A percentile compares a stretch with the other conserved stretches of the same genome.
Conservation (phyloP, 2,329 filamentous ascomycete species). For the Botrytis cinerea region DNA sequence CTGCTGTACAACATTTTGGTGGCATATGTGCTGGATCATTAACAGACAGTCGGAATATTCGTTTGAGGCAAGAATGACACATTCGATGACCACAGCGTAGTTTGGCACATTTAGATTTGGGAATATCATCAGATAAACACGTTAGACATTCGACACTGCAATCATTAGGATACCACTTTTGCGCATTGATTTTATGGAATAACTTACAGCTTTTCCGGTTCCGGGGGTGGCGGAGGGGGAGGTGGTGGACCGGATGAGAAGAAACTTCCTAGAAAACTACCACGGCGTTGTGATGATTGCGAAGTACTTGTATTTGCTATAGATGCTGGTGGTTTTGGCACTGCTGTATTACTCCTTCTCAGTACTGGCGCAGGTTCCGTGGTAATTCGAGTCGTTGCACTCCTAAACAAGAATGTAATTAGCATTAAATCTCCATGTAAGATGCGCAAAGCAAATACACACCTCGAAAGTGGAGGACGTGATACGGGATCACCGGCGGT, state of each 20-base stretch:
- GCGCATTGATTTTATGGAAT: not conserved
- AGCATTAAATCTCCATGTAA: slow-evolving; percentile 25
- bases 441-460: slow-evolving; percentile 9
- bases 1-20: slow-evolving; percentile 73
- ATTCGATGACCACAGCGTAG: slow-evolving; percentile 79
- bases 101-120: slow-evolving; percentile 63
- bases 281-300: slow-evolving; percentile 22
- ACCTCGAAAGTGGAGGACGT: slow-evolving; percentile 36
- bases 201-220: slow-evolving; percentile 39
- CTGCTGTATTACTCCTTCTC: slow-evolving; percentile 36
- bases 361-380: slow-evolving; percentile 27
- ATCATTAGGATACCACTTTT: slow-evolving; percentile 27
- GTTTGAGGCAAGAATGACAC: slow-evolving; percentile 75
- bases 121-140: slow-evolving; percentile 68
- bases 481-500: slow-evolving; percentile 29
- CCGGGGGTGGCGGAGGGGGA: slow-evolving; percentile 16
- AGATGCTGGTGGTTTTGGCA: slow-evolving; percentile 27
- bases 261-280: slow-evolving; percentile 34
- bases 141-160: slow-evolving; percentile 69
- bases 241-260: slow-evolving; percentile 31
- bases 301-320: slow-evolving; percentile 28
- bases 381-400: slow-evolving; percentile 20
- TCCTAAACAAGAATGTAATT: slow-evolving; percentile 27
- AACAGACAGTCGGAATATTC: slow-evolving; percentile 73
- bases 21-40: slow-evolving; percentile 82